Conservation (phyloP, 192 early-diverging fungal species). For the Coemansia furcata region DNA sequence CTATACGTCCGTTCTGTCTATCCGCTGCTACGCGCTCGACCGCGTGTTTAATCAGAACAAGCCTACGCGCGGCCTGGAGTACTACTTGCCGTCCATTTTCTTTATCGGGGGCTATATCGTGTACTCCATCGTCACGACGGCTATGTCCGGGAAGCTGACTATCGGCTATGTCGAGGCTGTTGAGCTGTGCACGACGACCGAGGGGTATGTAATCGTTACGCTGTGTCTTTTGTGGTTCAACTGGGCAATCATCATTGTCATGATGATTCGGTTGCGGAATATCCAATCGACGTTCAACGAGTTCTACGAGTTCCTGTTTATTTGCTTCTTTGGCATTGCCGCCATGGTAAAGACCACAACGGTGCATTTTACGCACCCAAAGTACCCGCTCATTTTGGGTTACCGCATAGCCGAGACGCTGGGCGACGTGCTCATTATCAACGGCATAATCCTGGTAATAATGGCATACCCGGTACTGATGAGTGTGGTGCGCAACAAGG, state of each 20-base stretch:
- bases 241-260: constrained; percentile 13
- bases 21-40: constrained; percentile 6
- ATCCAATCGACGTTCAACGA: constrained; percentile 28
- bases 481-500: constrained; percentile 4
- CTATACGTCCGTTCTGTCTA: constrained; percentile 7
- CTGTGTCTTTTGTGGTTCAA: constrained; percentile 20
- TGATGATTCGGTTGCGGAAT: constrained; percentile 18
- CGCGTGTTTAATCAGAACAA: constrained; percentile 21
- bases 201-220: constrained; percentile 8
- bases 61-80: constrained; percentile 3
- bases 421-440: constrained; percentile 11
- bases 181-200: constrained; percentile 11
- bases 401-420: constrained; percentile 13
- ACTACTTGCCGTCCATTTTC: constrained; percentile 5
- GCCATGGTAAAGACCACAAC: constrained; percentile 20
- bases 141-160: not conserved
- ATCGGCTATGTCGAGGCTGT: constrained; percentile 8
- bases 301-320: constrained; percentile 16
- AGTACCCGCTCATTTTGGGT: not conserved
- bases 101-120: not conserved
- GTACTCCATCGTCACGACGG: constrained; percentile 4
- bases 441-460: constrained; percentile 14
- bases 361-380: constrained; percentile 5
- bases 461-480: constrained; percentile 16
- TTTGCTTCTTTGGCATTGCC: constrained; percentile 10